These are phyloP conservation scores for Russula dissimulans DNA, from an alignment of 768 basidiomycete species.

Conservation along the genomic window DNA sequence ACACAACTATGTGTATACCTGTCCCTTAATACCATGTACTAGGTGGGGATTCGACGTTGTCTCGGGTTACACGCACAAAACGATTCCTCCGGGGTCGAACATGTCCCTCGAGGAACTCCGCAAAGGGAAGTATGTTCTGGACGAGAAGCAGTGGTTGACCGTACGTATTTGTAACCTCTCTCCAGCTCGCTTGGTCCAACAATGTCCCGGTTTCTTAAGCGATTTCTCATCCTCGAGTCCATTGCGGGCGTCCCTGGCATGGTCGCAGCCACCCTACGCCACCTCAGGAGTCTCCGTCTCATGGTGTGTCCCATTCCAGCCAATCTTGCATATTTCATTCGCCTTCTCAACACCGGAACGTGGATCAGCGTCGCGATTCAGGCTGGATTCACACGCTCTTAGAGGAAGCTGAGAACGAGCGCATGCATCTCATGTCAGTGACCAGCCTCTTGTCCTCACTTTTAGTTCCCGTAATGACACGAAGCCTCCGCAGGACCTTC, in stretches of 20 bases:
- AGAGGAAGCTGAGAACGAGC: constrained; percentile 94
- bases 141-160: constrained; percentile 67
- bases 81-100: constrained; percentile 48
- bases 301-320: constrained; percentile 43
- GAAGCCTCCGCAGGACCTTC: constrained; percentile 62
- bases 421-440: constrained; percentile 85
- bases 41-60: constrained; percentile 74
- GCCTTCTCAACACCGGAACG: neutral
- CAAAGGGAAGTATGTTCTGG: constrained; percentile 62
- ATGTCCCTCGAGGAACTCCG: constrained; percentile 69
- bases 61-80: constrained; percentile 75
- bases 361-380: constrained; percentile 38
- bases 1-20: neutral
- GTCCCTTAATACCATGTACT: neutral
- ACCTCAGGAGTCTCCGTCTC: constrained; percentile 78
- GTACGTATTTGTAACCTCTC: constrained; percentile 31
- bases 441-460: neutral
- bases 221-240: constrained; percentile 71
- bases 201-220: constrained; percentile 28
- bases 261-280: constrained; percentile 84
- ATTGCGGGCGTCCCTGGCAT: constrained; percentile 95
- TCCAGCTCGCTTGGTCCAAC: constrained; percentile 5
- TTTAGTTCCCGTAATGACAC: constrained; percentile 1
- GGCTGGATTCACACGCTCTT: constrained; percentile 90
- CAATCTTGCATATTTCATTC: neutral